These are phyloP conservation scores for Aspergillus sclerotialis DNA, from an alignment of 2,329 filamentous ascomycete genomes.

Conservation along the genomic window DNA sequence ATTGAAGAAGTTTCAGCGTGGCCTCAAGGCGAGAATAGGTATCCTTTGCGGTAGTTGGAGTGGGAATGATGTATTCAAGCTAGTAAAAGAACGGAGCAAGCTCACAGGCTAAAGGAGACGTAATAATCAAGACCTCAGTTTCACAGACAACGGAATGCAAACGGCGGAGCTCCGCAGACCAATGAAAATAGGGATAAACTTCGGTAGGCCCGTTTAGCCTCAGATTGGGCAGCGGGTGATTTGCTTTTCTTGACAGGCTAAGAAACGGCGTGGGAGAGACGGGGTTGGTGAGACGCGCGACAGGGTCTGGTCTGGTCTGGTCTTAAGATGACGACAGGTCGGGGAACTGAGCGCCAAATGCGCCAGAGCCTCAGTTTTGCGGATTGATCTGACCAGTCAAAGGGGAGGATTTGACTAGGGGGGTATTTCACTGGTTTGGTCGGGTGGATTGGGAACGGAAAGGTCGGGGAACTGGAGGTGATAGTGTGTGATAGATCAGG, in stretches of 20 bases:
- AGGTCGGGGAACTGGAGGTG: too few species aligned
- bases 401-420: not conserved
- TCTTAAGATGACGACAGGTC: not conserved
- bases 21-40: too few species aligned
- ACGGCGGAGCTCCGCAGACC: not conserved
- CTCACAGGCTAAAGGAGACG: not conserved
- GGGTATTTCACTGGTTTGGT: too few species aligned
- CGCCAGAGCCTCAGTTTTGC: not conserved
- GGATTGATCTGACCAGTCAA: not conserved
- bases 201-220: not conserved
- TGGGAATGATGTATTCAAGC: too few species aligned
- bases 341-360: too few species aligned
- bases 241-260: too few species aligned
- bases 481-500: too few species aligned
- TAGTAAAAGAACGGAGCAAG: not conserved
- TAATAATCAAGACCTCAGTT: not conserved
- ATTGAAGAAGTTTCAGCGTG: too few species aligned
- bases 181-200: not conserved
- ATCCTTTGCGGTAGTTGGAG: too few species aligned
- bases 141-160: not conserved
- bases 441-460: too few species aligned
- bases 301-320: not conserved
- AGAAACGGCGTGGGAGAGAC: too few species aligned
- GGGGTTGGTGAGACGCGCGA: not conserved
- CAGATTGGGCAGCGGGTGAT: not conserved